phyloP scores from a whole-genome alignment of 2,329 filamentous ascomycete genomes.

The Neofusicoccum ribis region DNA sequence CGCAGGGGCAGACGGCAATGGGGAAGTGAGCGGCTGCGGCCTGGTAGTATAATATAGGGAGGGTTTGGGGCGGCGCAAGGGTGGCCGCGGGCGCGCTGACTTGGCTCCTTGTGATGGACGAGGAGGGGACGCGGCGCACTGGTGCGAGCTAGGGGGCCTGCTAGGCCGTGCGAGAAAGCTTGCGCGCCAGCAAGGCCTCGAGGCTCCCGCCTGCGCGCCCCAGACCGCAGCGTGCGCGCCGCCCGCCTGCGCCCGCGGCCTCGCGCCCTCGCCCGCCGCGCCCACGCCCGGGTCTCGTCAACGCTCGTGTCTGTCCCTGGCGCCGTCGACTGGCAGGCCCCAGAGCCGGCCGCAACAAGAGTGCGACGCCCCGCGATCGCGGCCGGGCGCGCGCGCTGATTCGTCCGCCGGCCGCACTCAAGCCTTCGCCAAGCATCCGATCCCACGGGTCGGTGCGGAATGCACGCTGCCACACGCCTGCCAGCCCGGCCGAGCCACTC shows the following conservation, averaged over 20 bases:
- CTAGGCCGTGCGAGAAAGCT: slow-evolving; percentile 14
- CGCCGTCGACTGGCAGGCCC: background rate
- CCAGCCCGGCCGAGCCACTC: background rate
- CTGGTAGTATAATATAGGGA: slow-evolving; percentile 5
- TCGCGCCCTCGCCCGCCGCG: background rate
- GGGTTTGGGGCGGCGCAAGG: slow-evolving; percentile 13
- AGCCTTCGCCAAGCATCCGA: slow-evolving; percentile 20
- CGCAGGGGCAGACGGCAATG: slow-evolving; percentile 11
- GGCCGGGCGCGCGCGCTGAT: background rate
- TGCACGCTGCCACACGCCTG: background rate
- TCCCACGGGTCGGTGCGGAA: slow-evolving; percentile 16
- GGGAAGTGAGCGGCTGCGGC: background rate
- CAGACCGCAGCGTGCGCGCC: background rate
- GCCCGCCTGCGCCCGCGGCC: background rate
- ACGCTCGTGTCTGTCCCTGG: background rate
- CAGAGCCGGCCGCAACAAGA: background rate
- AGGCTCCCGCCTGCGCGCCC: background rate
- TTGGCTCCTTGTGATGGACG: slow-evolving; percentile 4
- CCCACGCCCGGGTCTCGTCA: too few relatives aligned
- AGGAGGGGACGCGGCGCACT: slow-evolving; percentile 1
- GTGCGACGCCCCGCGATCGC: slow-evolving; percentile 4
- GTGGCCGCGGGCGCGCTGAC: slow-evolving; percentile 2
- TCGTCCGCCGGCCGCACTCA: slow-evolving; percentile 4
- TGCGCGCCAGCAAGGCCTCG: slow-evolving; percentile 1
- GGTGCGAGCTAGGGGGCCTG: background rate